These are phyloP conservation scores for Isoetes taiwanensis DNA, from an alignment of 75 land plant species.

Conservation along the genomic window DNA sequence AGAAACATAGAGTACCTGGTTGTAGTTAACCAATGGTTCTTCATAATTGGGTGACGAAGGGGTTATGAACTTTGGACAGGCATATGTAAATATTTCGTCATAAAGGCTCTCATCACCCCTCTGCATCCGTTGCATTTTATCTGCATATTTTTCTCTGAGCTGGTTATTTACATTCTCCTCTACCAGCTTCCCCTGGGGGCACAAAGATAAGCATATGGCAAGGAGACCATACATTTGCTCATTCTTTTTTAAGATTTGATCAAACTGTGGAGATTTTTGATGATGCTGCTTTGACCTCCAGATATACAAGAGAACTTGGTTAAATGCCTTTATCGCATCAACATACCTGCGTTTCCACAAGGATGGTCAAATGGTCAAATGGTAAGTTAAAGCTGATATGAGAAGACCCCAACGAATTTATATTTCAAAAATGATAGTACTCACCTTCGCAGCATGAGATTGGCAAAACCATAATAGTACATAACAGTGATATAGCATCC, in stretches of 20 bases:
- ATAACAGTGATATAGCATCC: slow-evolving; percentile 90
- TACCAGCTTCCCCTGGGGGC: slow-evolving; percentile 81
- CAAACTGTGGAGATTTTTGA: slow-evolving; percentile 84
- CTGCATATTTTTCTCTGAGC: slow-evolving; percentile 75
- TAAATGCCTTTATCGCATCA: slow-evolving; percentile 79
- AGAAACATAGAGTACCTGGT: slow-evolving; percentile 42
- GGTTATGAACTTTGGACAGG: slow-evolving; percentile 91
- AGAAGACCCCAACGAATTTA: neutral
- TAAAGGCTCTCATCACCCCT: slow-evolving; percentile 72
- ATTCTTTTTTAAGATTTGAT: slow-evolving; percentile 88
- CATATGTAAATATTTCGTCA: slow-evolving; percentile 91
- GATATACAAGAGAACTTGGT: slow-evolving; percentile 77
- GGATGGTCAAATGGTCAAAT: neutral
- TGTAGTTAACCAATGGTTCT: slow-evolving; percentile 85
- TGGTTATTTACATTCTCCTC: slow-evolving; percentile 82
- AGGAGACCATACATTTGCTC: slow-evolving; percentile 93
- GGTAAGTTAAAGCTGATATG: neutral
- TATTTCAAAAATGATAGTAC: neutral
- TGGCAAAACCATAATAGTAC: slow-evolving; percentile 94
- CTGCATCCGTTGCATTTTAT: slow-evolving; percentile 86
- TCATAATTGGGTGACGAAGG: slow-evolving; percentile 75
- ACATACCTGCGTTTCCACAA: slow-evolving; percentile 41
- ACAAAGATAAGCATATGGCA: slow-evolving; percentile 76
- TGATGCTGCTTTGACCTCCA: slow-evolving; percentile 79
- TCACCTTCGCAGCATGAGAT: slow-evolving; percentile 89